Conservation (phyloP, 2,329 filamentous ascomycete genomes). For the Elsinoe australis region DNA sequence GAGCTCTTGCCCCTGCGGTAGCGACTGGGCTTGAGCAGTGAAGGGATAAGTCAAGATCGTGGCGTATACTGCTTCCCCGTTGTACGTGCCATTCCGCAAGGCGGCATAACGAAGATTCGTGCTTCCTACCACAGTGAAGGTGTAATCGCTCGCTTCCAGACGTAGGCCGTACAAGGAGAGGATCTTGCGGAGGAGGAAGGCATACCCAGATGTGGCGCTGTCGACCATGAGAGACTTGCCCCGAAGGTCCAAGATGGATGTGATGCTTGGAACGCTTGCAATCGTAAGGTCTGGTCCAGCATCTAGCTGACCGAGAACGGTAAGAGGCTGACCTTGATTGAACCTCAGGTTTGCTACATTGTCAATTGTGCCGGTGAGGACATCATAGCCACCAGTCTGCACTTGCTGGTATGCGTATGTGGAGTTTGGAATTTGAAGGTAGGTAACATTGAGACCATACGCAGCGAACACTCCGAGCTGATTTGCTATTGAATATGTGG, state of each 20-base stretch:
- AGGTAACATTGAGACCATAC: slow-evolving; percentile 26
- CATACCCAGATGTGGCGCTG: slow-evolving; percentile 27
- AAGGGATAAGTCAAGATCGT: slow-evolving; percentile 30
- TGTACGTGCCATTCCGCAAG: slow-evolving; percentile 25
- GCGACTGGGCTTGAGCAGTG: slow-evolving; percentile 19
- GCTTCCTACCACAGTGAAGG: slow-evolving; percentile 26
- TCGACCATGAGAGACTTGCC: slow-evolving; percentile 29
- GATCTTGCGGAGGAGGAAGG: slow-evolving; percentile 24
- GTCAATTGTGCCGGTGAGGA: slow-evolving; percentile 28
- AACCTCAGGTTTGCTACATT: slow-evolving; percentile 29
- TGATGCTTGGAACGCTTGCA: slow-evolving; percentile 26
- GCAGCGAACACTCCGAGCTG: slow-evolving; percentile 28
- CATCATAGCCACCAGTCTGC: slow-evolving; percentile 26
- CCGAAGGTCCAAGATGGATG: slow-evolving; percentile 23
- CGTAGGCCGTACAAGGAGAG: slow-evolving; percentile 22
- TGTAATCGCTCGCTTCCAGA: slow-evolving; percentile 22
- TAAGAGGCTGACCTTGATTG: slow-evolving; percentile 26
- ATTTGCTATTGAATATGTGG: slow-evolving; percentile 29
- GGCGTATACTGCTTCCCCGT: slow-evolving; percentile 27
- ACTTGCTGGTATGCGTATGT: slow-evolving; percentile 24
- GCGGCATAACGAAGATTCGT: slow-evolving; percentile 26
- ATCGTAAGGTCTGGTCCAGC: slow-evolving; percentile 29
- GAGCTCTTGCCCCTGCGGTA: not conserved
- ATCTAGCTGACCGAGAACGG: slow-evolving; percentile 30
- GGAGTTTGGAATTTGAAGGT: slow-evolving; percentile 28